Percentiles rank a stretch among this genome's conserved stretches.
phyloP scores from a whole-genome alignment of 495 filamentous ascomycete species.

The Lophiotrema nucula region DNA sequence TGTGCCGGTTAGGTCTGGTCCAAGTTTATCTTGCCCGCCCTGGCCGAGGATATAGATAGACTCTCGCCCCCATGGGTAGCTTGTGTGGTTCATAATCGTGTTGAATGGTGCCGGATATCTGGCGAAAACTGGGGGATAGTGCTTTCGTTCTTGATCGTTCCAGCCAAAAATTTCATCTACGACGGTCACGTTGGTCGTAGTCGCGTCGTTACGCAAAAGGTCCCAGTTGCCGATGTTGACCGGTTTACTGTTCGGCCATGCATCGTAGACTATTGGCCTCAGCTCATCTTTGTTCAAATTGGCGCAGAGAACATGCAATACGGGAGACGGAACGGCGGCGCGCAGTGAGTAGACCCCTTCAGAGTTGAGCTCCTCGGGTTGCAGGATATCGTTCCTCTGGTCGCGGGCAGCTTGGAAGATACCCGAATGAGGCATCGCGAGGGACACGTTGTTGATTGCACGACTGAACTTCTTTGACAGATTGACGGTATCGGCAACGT shows the following conservation, averaged over 20 bases:
- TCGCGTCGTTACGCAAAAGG: conserved; percentile 18
- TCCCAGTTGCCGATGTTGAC: conserved; percentile 39
- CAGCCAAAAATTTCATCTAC: conserved; percentile 71
- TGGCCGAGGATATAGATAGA: conserved; percentile 65
- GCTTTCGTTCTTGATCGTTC: conserved; percentile 40
- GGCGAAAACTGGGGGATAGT: conserved; percentile 63
- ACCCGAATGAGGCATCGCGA: conserved; percentile 70
- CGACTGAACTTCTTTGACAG: conserved; percentile 49
- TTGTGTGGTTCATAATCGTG: conserved; percentile 59
- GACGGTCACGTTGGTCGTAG: conserved; percentile 52
- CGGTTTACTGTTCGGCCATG: conserved; percentile 50
- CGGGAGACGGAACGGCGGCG: conserved; percentile 64
- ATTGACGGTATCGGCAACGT: conserved; percentile 47
- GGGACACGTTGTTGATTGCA: conserved; percentile 68
- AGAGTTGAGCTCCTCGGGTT: conserved; percentile 62
- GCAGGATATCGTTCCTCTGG: conserved; percentile 59
- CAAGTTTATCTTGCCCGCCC: conserved; percentile 24
- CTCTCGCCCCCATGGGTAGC: conserved; percentile 41
- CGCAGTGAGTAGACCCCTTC: conserved; percentile 63
- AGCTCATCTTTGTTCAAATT: conserved; percentile 59
- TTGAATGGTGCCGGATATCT: conserved; percentile 61
- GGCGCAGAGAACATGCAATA: conserved; percentile 68
- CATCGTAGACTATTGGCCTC: conserved; percentile 58
- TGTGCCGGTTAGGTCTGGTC: conserved; percentile 34
- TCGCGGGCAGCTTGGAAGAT: conserved; percentile 61